Percentiles rank a stretch among this genome's conserved stretches.
Conservation (phyloP, 371 early-diverging fungal species). For the Lichtheimia ornata region DNA sequence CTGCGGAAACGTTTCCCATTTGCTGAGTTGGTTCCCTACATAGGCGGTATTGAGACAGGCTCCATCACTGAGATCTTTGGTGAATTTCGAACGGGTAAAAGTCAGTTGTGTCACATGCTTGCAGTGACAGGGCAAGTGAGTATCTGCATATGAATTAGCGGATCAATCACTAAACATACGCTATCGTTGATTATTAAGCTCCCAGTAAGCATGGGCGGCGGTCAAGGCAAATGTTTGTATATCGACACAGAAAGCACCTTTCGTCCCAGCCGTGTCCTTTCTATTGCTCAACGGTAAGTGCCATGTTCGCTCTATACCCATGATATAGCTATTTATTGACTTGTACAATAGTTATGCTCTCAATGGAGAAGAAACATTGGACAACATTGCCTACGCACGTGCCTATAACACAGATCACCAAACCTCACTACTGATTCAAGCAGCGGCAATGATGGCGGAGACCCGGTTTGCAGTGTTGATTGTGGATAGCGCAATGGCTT, state of each 20-base stretch:
- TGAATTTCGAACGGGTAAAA: slow-evolving; percentile 99
- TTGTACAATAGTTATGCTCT: slow-evolving; percentile 62
- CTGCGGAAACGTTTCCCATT: too few species aligned
- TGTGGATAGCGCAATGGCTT: slow-evolving; percentile 96
- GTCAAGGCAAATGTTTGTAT: slow-evolving; percentile 96
- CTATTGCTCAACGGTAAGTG: slow-evolving; percentile 83
- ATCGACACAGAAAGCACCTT: slow-evolving; percentile 99
- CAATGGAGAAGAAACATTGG: slow-evolving; percentile 88
- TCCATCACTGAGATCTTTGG: slow-evolving; percentile 99
- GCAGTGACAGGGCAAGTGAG: slow-evolving; percentile 96
- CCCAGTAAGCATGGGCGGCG: slow-evolving; percentile 86
- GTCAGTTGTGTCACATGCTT: slow-evolving; percentile 98
- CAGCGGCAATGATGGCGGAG: slow-evolving; percentile 97
- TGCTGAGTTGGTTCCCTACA: too few species aligned
- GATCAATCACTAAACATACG: not conserved
- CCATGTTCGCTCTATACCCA: not conserved
- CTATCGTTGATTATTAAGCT: slow-evolving; percentile 53
- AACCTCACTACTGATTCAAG: slow-evolving; percentile 86
- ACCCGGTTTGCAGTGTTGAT: slow-evolving; percentile 88
- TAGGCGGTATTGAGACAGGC: slow-evolving; percentile 98
- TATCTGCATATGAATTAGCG: not conserved
- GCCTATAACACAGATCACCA: slow-evolving; percentile 99
- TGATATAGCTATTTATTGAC: not conserved
- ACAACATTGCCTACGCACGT: slow-evolving; percentile 96
- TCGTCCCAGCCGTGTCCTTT: slow-evolving; percentile 89